Evolutionary conservation across 495 filamentous ascomycete species (phyloP).

Genomic region (Clohesyomyces aquaticus): DNA sequence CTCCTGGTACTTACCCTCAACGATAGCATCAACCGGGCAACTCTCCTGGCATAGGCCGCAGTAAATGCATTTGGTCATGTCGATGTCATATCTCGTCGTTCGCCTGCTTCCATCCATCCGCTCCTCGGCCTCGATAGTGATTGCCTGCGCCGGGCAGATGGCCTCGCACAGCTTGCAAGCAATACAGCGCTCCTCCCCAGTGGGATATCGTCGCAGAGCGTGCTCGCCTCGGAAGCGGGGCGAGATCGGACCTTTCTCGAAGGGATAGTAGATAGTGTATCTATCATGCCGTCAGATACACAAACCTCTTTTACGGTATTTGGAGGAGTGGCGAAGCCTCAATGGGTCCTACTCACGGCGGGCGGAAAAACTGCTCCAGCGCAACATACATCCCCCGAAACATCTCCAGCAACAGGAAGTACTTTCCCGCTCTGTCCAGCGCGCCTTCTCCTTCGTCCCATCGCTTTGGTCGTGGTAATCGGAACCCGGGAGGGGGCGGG

Average conservation of each 20-base stretch:
- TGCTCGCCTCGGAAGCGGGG: conserved; percentile 97
- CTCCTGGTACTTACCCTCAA: conserved; percentile 48
- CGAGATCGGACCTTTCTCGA: conserved; percentile 98
- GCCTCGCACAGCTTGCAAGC: conserved; percentile 99
- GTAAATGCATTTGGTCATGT: conserved; percentile 99
- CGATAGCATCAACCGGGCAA: conserved; percentile 97
- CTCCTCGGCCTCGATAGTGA: conserved; percentile 98
- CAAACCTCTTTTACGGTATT: not conserved
- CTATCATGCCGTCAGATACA: conserved; percentile 49
- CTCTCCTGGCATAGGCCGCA: conserved; percentile 99
- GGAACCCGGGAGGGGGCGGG: conserved; percentile 76
- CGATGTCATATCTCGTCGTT: conserved; percentile 97
- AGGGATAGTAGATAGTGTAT: conserved; percentile 98
- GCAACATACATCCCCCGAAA: conserved; percentile 96
- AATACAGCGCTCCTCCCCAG: conserved; percentile 97
- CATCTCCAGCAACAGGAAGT: conserved; percentile 95
- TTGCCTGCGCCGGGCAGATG: conserved; percentile 94
- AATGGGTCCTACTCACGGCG: conserved; percentile 71
- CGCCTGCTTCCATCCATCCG: conserved; percentile 91
- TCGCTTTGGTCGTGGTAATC: conserved; percentile 64
- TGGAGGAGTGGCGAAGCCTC: not conserved
- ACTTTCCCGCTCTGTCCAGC: conserved; percentile 82
- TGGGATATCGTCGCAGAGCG: conserved; percentile 91
- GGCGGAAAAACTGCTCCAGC: conserved; percentile 96
- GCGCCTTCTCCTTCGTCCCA: conserved; percentile 76